A percentile compares a stretch with the other conserved stretches of the same genome.
Evolutionary conservation across 495 filamentous ascomycete genomes (phyloP).

Genomic region (Chlorociboria aeruginascens): DNA sequence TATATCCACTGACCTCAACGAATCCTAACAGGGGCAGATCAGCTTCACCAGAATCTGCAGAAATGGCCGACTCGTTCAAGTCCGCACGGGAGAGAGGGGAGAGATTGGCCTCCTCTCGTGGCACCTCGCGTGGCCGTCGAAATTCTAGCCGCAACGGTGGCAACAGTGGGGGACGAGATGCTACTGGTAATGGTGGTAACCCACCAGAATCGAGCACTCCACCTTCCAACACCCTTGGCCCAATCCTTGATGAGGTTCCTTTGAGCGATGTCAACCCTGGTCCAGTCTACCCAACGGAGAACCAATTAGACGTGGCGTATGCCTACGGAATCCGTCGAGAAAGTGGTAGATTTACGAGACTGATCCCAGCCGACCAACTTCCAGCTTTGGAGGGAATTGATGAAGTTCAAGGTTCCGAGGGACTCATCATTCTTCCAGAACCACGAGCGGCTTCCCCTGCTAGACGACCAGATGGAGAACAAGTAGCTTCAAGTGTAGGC

Average conservation of each 20-base stretch:
- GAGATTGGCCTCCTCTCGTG: too few relatives aligned
- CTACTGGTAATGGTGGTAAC: not conserved
- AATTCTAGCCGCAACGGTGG: too few relatives aligned
- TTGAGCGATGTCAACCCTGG: constrained; percentile 8
- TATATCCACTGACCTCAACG: constrained; percentile 9
- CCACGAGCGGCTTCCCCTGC: too few relatives aligned
- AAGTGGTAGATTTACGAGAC: constrained; percentile 44
- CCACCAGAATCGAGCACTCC: not conserved
- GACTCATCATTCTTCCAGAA: constrained; percentile 29
- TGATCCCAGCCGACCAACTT: constrained; percentile 53
- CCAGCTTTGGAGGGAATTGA: constrained; percentile 21
- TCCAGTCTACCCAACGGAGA: not conserved
- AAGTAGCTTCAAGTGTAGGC: too few relatives aligned
- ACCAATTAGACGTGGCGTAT: constrained; percentile 6
- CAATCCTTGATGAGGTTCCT: not conserved
- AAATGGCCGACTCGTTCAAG: not conserved
- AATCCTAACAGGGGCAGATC: not conserved
- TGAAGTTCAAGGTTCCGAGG: constrained; percentile 16
- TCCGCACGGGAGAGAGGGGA: too few relatives aligned
- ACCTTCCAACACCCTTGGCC: not conserved
- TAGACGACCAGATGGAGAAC: too few relatives aligned
- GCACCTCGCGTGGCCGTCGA: too few relatives aligned
- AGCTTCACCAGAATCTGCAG: not conserved
- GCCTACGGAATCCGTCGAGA: constrained; percentile 27
- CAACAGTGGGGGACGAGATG: too few relatives aligned